Conservation (phyloP, 192 early-diverging fungal genomes). For the Glomus cerebriforme region DNA sequence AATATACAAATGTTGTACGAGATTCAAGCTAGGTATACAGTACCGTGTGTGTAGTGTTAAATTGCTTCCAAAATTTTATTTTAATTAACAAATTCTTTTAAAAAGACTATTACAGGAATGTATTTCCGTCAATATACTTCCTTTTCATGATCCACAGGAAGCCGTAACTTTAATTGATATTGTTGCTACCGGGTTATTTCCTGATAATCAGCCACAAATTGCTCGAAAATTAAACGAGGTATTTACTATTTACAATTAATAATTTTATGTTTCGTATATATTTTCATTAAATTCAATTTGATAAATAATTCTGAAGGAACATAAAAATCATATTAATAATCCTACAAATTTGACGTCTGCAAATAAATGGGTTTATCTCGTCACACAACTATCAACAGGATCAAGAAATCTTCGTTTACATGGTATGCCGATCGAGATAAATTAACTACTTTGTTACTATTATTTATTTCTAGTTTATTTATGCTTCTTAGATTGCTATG, state of each 20-base stretch:
- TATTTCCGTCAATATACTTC: background rate
- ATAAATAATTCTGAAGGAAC: slow-evolving; percentile 4
- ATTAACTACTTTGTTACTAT: background rate
- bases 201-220: slow-evolving; percentile 1
- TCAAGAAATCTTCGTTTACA: slow-evolving; percentile 19
- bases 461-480: background rate
- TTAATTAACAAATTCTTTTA: background rate
- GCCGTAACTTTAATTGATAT: background rate
- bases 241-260: no score
- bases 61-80: background rate
- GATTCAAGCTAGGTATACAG: slow-evolving; percentile 6
- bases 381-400: slow-evolving; percentile 25
- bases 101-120: background rate
- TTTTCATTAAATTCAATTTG: no score
- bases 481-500: slow-evolving; percentile 28
- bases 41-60: background rate
- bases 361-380: slow-evolving; percentile 29
- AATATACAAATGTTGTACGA: slow-evolving; percentile 17
- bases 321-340: background rate
- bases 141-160: slow-evolving; percentile 22
- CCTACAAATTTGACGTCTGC: slow-evolving; percentile 9
- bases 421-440: background rate
- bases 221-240: background rate
- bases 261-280: background rate
- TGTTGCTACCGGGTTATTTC: background rate